A percentile compares a stretch with the other conserved stretches of the same genome.
These are phyloP conservation scores for Suillus alpinus DNA, from an alignment of 768 basidiomycete genomes.

Conservation along the genomic window DNA sequence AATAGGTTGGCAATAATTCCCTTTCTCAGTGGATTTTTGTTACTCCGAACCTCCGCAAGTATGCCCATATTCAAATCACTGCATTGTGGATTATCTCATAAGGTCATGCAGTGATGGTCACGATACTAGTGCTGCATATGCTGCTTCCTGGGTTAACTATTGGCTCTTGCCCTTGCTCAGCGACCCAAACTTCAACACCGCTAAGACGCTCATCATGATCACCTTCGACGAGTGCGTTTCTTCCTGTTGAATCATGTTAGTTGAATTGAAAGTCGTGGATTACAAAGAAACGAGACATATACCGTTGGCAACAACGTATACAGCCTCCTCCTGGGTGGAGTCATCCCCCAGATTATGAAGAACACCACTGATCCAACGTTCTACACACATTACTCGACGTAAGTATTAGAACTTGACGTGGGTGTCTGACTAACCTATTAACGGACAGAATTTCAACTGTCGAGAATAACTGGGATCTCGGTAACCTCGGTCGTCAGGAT, in stretches of 20 bases:
- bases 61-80: slow-evolving; percentile 1
- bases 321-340: slow-evolving; percentile 43
- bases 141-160: slow-evolving; percentile 42
- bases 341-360: slow-evolving; percentile 38
- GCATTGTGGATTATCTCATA: neutral
- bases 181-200: slow-evolving; percentile 51
- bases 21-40: slow-evolving; percentile 62
- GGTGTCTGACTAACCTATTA: neutral
- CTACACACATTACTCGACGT: slow-evolving; percentile 60
- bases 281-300: slow-evolving; percentile 26
- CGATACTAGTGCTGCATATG: slow-evolving; percentile 53
- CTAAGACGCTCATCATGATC: slow-evolving; percentile 53
- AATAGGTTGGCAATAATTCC: slow-evolving; percentile 33
- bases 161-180: slow-evolving; percentile 53
- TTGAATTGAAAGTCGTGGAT: neutral
- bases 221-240: slow-evolving; percentile 60
- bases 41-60: slow-evolving; percentile 53
- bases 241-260: neutral
- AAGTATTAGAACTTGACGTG: slow-evolving; percentile 3
- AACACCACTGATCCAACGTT: slow-evolving; percentile 50
- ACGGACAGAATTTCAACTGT: slow-evolving; percentile 45
- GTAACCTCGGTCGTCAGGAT: slow-evolving; percentile 57
- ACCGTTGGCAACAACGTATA: slow-evolving; percentile 46
- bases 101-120: slow-evolving; percentile 49
- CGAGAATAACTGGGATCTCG: slow-evolving; percentile 60